Evolutionary conservation across 768 basidiomycete species (phyloP), one percentile per base, ranked within the genome.

Genomic region (Trametes meyenii): DNA sequence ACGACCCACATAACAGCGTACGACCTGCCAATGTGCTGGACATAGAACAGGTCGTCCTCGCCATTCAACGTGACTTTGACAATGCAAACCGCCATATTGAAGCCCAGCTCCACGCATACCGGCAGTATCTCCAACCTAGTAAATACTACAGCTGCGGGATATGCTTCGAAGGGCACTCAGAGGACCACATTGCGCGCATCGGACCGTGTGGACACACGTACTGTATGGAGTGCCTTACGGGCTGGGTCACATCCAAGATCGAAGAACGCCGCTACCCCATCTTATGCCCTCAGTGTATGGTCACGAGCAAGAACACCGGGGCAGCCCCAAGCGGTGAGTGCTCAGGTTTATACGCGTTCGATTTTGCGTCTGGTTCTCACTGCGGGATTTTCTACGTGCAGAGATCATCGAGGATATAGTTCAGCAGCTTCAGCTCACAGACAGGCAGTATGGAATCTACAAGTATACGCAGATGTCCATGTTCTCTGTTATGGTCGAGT

Each of bases 201-300:
- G 76, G 72, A 7, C 70, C 29, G 1, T 89, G 87, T 62, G 64
- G 64, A 11, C 87, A 89, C 66, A 61, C 61, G 17, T 82, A 83
- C 67, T 89, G 88, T 70, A 75, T 82, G 51, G 68, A 73, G 2
- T 89, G 88, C 66, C 61, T 87, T 50, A 73, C 69, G 55, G 62
- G 61, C 4, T 79, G 82, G 52, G 72, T 81, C 12, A 65, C 65
- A 35, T 73, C 78, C 5, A 81, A 81, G 70, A 74, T 89, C n/a
- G 73, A 75, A 16, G 83, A 85, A 36, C 78, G 77, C 54, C 78
- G 78, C 10, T 88, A 80, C 50, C 88, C 88, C 4, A 82, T 89
- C 29, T 67, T 81, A 13, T 89, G 88, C 70, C 88, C 88, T 1
- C 66, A 79, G 35, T 89, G 88, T 60, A 71, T 75, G 14, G 69